Percentiles rank a stretch among this genome's conserved stretches.
Evolutionary conservation across 2,329 filamentous ascomycete species (phyloP).

Genomic region (Aspergillus brunneoviolaceus): DNA sequence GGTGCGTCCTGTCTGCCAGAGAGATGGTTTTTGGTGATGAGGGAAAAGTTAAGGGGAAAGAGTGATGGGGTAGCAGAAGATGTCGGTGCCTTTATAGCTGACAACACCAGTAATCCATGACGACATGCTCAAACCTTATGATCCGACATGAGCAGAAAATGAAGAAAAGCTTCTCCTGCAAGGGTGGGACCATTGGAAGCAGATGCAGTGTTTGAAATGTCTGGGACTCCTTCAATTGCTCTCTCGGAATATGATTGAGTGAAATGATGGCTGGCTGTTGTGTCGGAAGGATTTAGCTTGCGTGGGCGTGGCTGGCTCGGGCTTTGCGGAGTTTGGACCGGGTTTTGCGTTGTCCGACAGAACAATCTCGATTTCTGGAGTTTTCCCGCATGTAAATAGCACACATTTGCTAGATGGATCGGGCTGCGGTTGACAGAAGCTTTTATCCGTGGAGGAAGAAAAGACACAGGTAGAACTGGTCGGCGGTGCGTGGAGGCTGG

Average conservation of each 20-base stretch:
- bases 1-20: neutral
- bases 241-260: neutral
- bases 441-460: no score
- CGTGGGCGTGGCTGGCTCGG: neutral
- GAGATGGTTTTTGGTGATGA: neutral
- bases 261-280: no score
- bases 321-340: conserved; percentile 11
- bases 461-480: no score
- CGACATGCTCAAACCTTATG: neutral
- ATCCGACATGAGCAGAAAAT: neutral
- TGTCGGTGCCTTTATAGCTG: neutral
- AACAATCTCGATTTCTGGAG: no score
- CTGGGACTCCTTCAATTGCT: neutral
- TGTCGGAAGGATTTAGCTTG: neutral
- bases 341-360: neutral
- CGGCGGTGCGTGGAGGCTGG: no score
- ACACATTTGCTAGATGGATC: no score
- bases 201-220: neutral
- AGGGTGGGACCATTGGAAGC: neutral
- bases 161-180: neutral
- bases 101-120: neutral
- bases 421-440: no score
- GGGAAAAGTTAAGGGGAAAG: no score
- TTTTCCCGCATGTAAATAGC: no score
- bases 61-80: neutral